phyloP scores from a whole-genome alignment of 257 asterid genomes.

The Solanum phureja region DNA sequence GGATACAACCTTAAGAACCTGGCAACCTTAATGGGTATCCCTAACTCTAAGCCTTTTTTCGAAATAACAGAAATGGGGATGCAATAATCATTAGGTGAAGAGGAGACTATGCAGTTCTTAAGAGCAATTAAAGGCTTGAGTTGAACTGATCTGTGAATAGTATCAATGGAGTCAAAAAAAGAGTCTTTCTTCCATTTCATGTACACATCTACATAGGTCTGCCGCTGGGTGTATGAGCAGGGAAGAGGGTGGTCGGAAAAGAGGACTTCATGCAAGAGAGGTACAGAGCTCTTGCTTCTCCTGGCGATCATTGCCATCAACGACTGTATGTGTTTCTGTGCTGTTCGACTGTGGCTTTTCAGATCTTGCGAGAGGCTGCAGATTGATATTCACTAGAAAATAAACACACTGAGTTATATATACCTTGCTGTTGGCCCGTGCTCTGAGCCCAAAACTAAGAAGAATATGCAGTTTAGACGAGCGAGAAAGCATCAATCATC shows the following conservation, averaged over 20 bases:
- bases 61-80: conserved; percentile 69
- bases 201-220: conserved; percentile 61
- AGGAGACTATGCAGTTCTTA: conserved; percentile 54
- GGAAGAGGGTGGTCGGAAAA: not conserved
- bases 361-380: not conserved
- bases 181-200: conserved; percentile 87
- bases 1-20: conserved; percentile 75
- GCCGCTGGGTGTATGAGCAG: conserved; percentile 23
- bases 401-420: not conserved
- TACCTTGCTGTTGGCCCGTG: not conserved
- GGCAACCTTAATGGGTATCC: conserved; percentile 47
- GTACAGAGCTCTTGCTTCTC: not conserved
- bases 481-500: not conserved
- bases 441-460: not conserved
- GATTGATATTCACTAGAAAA: not conserved
- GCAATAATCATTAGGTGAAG: conserved; percentile 52
- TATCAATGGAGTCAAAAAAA: conserved; percentile 52
- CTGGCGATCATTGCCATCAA: not conserved
- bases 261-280: not conserved
- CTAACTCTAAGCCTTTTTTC: conserved; percentile 46
- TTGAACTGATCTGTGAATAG: conserved; percentile 70
- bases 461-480: not conserved
- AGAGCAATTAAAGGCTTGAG: conserved; percentile 56
- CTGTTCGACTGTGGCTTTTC: not conserved
- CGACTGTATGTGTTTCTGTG: not conserved